Percentiles rank a stretch among this genome's conserved stretches.
phyloP scores from a whole-genome alignment of 495 filamentous ascomycete species.

The Aspergillus coremiiformis region DNA sequence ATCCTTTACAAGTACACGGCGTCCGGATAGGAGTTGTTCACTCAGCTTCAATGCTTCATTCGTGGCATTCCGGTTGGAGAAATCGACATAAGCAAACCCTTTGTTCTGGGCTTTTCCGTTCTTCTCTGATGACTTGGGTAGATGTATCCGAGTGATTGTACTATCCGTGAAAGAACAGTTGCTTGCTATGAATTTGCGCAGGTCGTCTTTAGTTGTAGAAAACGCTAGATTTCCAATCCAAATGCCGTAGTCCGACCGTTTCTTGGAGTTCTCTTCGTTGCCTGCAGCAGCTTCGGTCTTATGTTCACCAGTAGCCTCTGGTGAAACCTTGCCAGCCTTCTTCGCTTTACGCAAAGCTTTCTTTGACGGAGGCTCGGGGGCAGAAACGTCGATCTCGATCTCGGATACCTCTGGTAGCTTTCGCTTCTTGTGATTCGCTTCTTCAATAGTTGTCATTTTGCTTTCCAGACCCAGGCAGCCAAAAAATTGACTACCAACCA shows the following conservation, averaged over 20 bases:
- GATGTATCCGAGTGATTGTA: conserved; percentile 71
- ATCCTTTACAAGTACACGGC: conserved; percentile 86
- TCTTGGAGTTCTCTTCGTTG: conserved; percentile 33
- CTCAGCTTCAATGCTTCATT: conserved; percentile 67
- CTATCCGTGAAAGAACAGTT: conserved; percentile 59
- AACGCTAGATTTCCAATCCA: conserved; percentile 96
- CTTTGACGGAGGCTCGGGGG: conserved; percentile 89
- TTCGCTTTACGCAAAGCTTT: conserved; percentile 76
- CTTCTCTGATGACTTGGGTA: conserved; percentile 52
- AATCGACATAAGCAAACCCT: conserved; percentile 96
- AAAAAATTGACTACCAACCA: background rate
- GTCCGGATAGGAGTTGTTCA: conserved; percentile 67
- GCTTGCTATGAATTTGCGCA: conserved; percentile 69
- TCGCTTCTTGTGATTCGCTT: conserved; percentile 57
- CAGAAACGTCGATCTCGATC: conserved; percentile 79
- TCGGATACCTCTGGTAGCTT: conserved; percentile 53
- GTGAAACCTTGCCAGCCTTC: conserved; percentile 44
- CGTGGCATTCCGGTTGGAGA: conserved; percentile 58
- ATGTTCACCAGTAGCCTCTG: conserved; percentile 25
- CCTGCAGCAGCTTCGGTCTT: conserved; percentile 22
- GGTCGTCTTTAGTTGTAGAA: conserved; percentile 59
- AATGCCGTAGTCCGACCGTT: conserved; percentile 72
- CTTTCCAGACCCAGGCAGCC: background rate
- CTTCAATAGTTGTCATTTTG: conserved; percentile 29
- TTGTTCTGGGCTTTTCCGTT: conserved; percentile 57